A percentile compares a stretch with the other conserved stretches of the same genome.
Evolutionary conservation across 2,329 filamentous ascomycete genomes (phyloP).

Genomic region (Colletotrichum neosansevieriae): DNA sequence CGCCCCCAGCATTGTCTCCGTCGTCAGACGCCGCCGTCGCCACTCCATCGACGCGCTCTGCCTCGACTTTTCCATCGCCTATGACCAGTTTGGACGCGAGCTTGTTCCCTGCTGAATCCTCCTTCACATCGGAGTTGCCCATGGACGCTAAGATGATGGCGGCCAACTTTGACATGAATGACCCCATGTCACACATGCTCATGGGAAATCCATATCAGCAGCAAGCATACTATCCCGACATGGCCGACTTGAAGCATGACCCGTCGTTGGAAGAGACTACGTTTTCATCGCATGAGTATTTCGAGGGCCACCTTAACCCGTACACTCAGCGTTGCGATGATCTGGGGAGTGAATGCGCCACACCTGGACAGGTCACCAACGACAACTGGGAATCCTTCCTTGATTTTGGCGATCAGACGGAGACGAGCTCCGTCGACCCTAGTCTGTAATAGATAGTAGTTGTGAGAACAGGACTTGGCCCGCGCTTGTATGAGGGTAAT

Average conservation of each 20-base stretch:
- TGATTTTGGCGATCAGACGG: slow-evolving; percentile 41
- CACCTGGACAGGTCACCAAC: slow-evolving; percentile 6
- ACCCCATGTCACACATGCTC: slow-evolving; percentile 41
- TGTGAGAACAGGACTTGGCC: background rate
- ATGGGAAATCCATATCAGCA: slow-evolving; percentile 35
- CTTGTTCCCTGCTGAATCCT: slow-evolving; percentile 47
- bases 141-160: slow-evolving; percentile 57
- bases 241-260: slow-evolving; percentile 27
- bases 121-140: slow-evolving; percentile 57
- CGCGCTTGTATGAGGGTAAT: slow-evolving; percentile 45
- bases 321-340: slow-evolving; percentile 21
- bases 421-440: slow-evolving; percentile 24
- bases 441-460: slow-evolving; percentile 4
- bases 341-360: slow-evolving; percentile 2
- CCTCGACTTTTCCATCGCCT: slow-evolving; percentile 44
- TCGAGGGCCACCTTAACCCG: slow-evolving; percentile 30
- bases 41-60: slow-evolving; percentile 40
- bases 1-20: slow-evolving; percentile 47
- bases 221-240: slow-evolving; percentile 22
- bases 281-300: slow-evolving; percentile 26
- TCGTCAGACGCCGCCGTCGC: slow-evolving; percentile 38
- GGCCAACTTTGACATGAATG: slow-evolving; percentile 48
- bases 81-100: slow-evolving; percentile 42
- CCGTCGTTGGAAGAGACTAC: slow-evolving; percentile 4
- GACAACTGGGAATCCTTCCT: slow-evolving; percentile 33